Percentiles rank a stretch among this genome's conserved stretches.
These are phyloP conservation scores for Dendrothele bispora DNA, from an alignment of 768 basidiomycete genomes.

Conservation along the genomic window DNA sequence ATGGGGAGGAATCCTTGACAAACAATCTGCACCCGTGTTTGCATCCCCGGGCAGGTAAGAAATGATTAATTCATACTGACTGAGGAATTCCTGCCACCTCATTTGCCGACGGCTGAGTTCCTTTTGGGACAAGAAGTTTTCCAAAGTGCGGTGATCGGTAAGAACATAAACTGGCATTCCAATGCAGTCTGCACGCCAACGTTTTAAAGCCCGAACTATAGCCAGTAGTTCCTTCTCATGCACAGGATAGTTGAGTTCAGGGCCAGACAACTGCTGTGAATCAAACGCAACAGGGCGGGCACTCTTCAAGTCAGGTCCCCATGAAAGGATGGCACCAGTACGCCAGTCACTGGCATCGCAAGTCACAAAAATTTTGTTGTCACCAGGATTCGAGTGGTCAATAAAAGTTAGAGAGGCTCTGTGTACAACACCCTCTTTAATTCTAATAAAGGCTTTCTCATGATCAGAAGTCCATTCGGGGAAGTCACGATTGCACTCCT, in stretches of 20 bases:
- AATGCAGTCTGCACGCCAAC: constrained; percentile 17
- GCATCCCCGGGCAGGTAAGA: constrained; percentile 25
- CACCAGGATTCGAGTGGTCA: constrained; percentile 26
- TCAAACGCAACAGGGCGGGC: constrained; percentile 30
- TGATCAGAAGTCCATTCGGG: constrained; percentile 21
- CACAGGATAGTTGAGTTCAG: constrained; percentile 26
- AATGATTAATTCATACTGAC: constrained; percentile 27
- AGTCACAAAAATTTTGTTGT: constrained; percentile 31
- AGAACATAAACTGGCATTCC: constrained; percentile 18
- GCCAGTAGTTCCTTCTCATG: constrained; percentile 29
- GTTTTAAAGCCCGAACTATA: constrained; percentile 21
- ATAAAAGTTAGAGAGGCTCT: constrained; percentile 27
- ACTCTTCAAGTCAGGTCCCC: constrained; percentile 20
- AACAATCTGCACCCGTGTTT: constrained; percentile 27
- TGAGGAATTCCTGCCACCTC: constrained; percentile 26
- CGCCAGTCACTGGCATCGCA: constrained; percentile 25
- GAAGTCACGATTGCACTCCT: constrained; percentile 13
- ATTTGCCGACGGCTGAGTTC: constrained; percentile 24
- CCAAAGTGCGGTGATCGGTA: constrained; percentile 33
- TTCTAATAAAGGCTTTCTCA: constrained; percentile 26
- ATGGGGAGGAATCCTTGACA: constrained; percentile 19
- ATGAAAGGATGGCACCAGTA: constrained; percentile 24
- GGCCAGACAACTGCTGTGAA: constrained; percentile 19
- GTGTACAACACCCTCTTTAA: constrained; percentile 26
- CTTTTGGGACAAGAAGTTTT: constrained; percentile 22